These are phyloP conservation scores for Stephania yunnanensis DNA, from an alignment of 164 flowering plant genomes.

Conservation along the genomic window DNA sequence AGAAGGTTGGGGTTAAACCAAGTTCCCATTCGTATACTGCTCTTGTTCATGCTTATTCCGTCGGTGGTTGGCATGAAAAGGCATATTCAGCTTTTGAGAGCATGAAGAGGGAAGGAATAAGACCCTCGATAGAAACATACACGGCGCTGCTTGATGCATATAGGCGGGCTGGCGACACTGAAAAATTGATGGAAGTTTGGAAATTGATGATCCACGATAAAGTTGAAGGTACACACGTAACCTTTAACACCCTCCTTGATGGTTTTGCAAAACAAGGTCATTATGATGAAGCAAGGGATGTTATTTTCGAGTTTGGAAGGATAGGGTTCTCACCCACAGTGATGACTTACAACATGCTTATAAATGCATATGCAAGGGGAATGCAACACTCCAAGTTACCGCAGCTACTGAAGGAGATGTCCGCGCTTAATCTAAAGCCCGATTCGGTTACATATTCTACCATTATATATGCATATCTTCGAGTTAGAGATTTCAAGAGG, in stretches of 20 bases:
- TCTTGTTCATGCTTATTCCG: conserved; percentile 83
- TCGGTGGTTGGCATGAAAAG: conserved; percentile 81
- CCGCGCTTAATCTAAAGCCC: conserved; percentile 61
- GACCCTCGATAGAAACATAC: conserved; percentile 77
- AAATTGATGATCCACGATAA: conserved; percentile 63
- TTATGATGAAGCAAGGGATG: conserved; percentile 78
- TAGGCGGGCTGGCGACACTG: conserved; percentile 80
- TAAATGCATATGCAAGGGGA: conserved; percentile 94
- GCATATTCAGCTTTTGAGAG: conserved; percentile 61
- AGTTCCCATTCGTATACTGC: conserved; percentile 82
- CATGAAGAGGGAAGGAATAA: conserved; percentile 66
- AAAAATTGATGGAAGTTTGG: conserved; percentile 66
- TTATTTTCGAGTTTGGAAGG: conserved; percentile 70
- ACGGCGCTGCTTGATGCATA: conserved; percentile 84
- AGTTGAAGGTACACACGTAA: conserved; percentile 67
- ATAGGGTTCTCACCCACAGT: conserved; percentile 71
- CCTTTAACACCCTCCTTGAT: conserved; percentile 76
- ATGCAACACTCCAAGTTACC: conserved; percentile 79
- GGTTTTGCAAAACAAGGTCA: conserved; percentile 93
- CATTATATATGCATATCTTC: conserved; percentile 84
- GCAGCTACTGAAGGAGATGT: conserved; percentile 83
- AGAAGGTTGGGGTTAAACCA: conserved; percentile 63
- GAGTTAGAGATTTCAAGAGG: conserved; percentile 84
- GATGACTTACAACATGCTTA: conserved; percentile 88
- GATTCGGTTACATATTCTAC: conserved; percentile 79